Percentiles rank a stretch among this genome's conserved stretches.
phyloP scores from a whole-genome alignment of 495 filamentous ascomycete species.

The Mytilinidion resinicola region DNA sequence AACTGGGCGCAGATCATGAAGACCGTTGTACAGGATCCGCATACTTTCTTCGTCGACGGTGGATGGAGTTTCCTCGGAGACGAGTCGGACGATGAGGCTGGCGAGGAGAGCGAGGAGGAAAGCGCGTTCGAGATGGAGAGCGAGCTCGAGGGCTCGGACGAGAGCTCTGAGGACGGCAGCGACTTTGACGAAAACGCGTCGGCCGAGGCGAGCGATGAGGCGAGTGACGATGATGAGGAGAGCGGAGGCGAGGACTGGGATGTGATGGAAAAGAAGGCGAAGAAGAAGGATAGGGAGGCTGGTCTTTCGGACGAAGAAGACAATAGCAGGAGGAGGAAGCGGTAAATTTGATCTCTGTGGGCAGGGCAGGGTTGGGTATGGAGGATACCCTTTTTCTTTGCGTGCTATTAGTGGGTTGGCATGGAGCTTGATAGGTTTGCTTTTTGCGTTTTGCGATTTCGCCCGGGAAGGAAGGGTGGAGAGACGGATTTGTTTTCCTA shows the following conservation, averaged over 20 bases:
- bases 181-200: slow-evolving; percentile 91
- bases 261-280: slow-evolving; percentile 83
- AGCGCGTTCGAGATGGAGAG: slow-evolving; percentile 85
- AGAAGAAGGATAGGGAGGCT: slow-evolving; percentile 74
- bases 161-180: slow-evolving; percentile 78
- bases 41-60: slow-evolving; percentile 89
- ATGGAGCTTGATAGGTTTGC: too few species aligned
- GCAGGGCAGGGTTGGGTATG: too few species aligned
- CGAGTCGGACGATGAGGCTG: slow-evolving; percentile 81
- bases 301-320: slow-evolving; percentile 65
- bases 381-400: too few species aligned
- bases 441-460: too few species aligned
- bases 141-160: slow-evolving; percentile 66
- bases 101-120: slow-evolving; percentile 76
- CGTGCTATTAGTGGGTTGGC: too few species aligned
- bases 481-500: too few species aligned
- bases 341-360: slow-evolving; percentile 13
- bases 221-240: slow-evolving; percentile 62
- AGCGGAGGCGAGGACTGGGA: slow-evolving; percentile 87
- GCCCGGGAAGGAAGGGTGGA: too few species aligned
- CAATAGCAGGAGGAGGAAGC: slow-evolving; percentile 49
- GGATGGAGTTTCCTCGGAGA: slow-evolving; percentile 90
- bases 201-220: slow-evolving; percentile 62
- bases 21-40: slow-evolving; percentile 87
- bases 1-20: slow-evolving; percentile 99